Evolutionary conservation across 345 rosid species (phyloP).

Genomic region (Brassica juncea): DNA sequence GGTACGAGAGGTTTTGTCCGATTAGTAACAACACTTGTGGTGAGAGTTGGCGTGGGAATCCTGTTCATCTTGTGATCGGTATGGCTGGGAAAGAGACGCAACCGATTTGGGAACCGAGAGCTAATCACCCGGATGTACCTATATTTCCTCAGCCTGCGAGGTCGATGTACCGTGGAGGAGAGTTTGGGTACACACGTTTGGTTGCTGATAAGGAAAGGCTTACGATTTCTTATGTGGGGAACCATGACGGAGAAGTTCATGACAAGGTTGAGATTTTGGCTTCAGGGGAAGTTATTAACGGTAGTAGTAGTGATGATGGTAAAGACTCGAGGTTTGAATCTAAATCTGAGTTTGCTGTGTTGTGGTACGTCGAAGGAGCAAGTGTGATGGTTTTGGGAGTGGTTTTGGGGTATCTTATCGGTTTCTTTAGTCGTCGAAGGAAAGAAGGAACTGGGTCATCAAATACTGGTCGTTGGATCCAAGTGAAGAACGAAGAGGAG

Average conservation of each 20-base stretch:
- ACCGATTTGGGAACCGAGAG: constrained; percentile 81
- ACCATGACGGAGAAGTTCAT: constrained; percentile 89
- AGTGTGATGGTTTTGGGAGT: constrained; percentile 69
- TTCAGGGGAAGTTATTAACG: constrained; percentile 64
- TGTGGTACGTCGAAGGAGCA: constrained; percentile 64
- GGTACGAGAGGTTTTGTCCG: constrained; percentile 93
- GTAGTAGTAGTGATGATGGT: constrained; percentile 32
- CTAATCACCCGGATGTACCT: constrained; percentile 61
- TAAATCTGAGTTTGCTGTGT: constrained; percentile 37
- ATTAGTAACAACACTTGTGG: constrained; percentile 74
- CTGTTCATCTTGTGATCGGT: constrained; percentile 90
- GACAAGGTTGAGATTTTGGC: constrained; percentile 78
- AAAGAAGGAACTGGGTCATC: constrained; percentile 41
- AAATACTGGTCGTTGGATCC: constrained; percentile 53
- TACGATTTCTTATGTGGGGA: constrained; percentile 68
- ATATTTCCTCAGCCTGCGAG: constrained; percentile 73
- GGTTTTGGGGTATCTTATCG: constrained; percentile 65
- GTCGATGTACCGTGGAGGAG: constrained; percentile 87
- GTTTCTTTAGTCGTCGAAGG: constrained; percentile 58
- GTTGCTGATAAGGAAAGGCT: constrained; percentile 81
- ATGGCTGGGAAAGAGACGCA: constrained; percentile 98
- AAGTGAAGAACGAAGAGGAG: constrained; percentile 67
- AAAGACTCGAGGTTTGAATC: constrained; percentile 23
- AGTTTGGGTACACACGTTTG: constrained; percentile 86
- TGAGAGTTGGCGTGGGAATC: constrained; percentile 59